phyloP scores from a whole-genome alignment of 192 early-diverging fungal genomes.

The Phycomyces nitens region DNA sequence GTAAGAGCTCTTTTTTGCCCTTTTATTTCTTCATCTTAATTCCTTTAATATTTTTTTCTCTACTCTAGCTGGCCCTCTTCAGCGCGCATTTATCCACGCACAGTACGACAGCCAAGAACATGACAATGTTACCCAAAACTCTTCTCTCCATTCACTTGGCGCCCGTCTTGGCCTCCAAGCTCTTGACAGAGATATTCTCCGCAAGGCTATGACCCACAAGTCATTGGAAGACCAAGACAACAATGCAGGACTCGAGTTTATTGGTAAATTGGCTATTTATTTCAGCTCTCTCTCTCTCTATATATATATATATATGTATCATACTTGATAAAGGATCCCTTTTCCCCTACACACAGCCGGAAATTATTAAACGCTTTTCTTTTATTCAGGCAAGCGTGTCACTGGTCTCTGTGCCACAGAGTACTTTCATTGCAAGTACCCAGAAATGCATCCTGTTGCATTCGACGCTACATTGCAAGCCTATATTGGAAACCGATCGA shows the following conservation, averaged over 20 bases:
- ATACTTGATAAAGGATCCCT: too few species aligned
- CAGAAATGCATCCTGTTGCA: slow-evolving; percentile 61
- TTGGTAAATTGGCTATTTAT: slow-evolving; percentile 9
- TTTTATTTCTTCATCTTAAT: too few species aligned
- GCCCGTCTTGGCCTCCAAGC: slow-evolving; percentile 39
- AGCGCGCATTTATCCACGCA: background rate
- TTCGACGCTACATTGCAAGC: slow-evolving; percentile 60
- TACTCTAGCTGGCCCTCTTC: too few species aligned
- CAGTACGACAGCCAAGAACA: background rate
- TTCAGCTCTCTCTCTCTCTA: background rate
- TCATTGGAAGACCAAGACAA: slow-evolving; percentile 5
- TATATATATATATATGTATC: too few species aligned
- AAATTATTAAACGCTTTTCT: too few species aligned
- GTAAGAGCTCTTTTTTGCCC: too few species aligned
- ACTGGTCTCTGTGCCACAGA: slow-evolving; percentile 75
- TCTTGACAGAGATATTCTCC: background rate
- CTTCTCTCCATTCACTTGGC: slow-evolving; percentile 29
- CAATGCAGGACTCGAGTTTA: slow-evolving; percentile 11
- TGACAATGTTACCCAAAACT: background rate
- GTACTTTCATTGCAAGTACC: slow-evolving; percentile 74
- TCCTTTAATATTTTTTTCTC: too few species aligned
- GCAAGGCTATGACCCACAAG: slow-evolving; percentile 13
- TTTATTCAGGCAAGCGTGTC: slow-evolving; percentile 50
- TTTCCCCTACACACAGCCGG: too few species aligned
- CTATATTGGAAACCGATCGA: slow-evolving; percentile 62